These are phyloP conservation scores for Glaciozyma martinii DNA, from an alignment of 768 basidiomycete genomes.

Conservation along the genomic window DNA sequence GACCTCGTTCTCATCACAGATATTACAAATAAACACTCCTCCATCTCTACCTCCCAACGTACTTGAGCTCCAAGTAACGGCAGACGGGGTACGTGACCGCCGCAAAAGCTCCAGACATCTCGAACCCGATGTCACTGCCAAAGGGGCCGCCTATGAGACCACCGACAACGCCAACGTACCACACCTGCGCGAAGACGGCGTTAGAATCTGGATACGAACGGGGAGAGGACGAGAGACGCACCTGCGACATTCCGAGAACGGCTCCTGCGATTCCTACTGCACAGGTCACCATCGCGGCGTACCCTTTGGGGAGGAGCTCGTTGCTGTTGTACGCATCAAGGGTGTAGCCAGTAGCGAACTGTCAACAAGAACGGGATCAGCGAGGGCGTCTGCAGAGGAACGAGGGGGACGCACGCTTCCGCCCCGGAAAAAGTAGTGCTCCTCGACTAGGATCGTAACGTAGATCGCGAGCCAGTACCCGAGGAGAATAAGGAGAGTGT, in stretches of 20 bases:
- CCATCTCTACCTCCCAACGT: too few species aligned
- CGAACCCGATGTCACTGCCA: slow-evolving; percentile 42
- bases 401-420: slow-evolving; percentile 28
- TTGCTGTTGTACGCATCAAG: slow-evolving; percentile 40
- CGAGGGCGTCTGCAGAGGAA: background rate
- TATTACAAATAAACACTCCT: too few species aligned
- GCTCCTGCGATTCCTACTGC: slow-evolving; percentile 43
- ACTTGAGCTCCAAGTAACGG: background rate
- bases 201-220: background rate
- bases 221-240: background rate
- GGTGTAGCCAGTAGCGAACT: slow-evolving; percentile 39
- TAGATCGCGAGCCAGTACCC: slow-evolving; percentile 51
- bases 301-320: slow-evolving; percentile 40
- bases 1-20: too few species aligned
- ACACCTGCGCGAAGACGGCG: slow-evolving; percentile 18
- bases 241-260: slow-evolving; percentile 40
- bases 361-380: background rate
- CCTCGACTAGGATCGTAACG: slow-evolving; percentile 46
- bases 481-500: slow-evolving; percentile 37
- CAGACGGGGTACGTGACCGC: slow-evolving; percentile 20
- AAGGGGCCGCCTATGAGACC: too few species aligned
- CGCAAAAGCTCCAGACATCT: slow-evolving; percentile 39
- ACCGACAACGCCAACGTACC: slow-evolving; percentile 35
- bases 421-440: slow-evolving; percentile 49
- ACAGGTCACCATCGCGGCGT: slow-evolving; percentile 41